Percentiles rank a stretch among this genome's conserved stretches.
Evolutionary conservation across 345 rosid genomes (phyloP).

Genomic region (Gossypium bickii): DNA sequence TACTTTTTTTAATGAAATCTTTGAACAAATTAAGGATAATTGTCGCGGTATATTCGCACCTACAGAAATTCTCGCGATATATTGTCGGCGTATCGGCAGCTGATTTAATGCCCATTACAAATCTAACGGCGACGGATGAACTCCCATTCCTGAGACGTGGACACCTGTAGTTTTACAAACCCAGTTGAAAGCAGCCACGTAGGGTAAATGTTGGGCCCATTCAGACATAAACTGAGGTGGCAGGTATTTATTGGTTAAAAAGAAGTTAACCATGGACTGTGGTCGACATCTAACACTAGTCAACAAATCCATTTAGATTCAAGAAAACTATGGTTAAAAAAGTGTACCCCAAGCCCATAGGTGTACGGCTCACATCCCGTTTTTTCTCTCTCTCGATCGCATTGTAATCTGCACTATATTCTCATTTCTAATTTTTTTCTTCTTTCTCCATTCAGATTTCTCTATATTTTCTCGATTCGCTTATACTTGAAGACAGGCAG

Average conservation of each 20-base stretch:
- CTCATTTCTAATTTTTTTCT: background rate
- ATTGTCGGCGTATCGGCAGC: constrained; percentile 43
- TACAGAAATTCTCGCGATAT: constrained; percentile 32
- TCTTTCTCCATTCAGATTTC: background rate
- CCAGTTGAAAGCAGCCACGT: constrained; percentile 29
- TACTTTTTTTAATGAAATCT: no score
- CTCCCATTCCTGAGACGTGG: background rate
- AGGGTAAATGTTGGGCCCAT: constrained; percentile 15
- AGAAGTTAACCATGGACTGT: background rate
- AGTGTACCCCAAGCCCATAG: background rate
- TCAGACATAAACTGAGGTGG: constrained; percentile 25
- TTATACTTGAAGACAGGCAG: constrained; percentile 10
- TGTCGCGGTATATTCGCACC: no score
- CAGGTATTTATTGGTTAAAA: constrained; percentile 30
- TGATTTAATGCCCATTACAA: background rate
- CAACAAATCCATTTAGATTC: background rate
- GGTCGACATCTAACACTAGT: constrained; percentile 17
- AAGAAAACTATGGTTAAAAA: constrained; percentile 23
- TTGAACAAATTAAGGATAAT: no score
- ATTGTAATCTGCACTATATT: constrained; percentile 4
- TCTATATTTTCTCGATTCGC: background rate
- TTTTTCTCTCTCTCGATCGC: background rate
- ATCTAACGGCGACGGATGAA: background rate
- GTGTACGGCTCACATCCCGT: constrained; percentile 15
- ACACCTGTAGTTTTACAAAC: background rate